Base-by-base conservation (phyloP, 1,284 basidiomycete species). In the Ustilago nuda region DNA sequence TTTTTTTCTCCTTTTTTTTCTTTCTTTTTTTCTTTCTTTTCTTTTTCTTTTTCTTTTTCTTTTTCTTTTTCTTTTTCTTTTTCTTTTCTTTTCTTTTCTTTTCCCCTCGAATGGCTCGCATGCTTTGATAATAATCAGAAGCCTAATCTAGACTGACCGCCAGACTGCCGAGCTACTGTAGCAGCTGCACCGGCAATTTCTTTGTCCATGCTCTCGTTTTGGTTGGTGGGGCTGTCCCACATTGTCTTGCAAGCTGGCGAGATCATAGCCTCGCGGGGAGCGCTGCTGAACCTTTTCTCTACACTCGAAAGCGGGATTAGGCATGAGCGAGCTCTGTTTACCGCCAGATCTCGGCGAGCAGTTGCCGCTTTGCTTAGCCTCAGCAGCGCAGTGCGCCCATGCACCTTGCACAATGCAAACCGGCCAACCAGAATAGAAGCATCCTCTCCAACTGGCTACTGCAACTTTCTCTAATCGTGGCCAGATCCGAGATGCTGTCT, bases 71-170 rank as follows among this genome's bases (percentile, higher is more conserved):
- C 43, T 35, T 54, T 33, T 15, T 35, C 43, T 35, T 54, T 33
- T 15, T 35, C 43, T 36, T 35, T 54, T 33, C 2, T 35, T 43
- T 15, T 35, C 41, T 27, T 27, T 27, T 27, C 23, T 27, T 27
- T 15, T 41, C 39, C 39, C 23, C 37, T 46, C 45, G 48, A 39
- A 19, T 27, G 11, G 19, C 19, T 59, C 39, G 39, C 39, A 13
- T 41, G 66, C 56, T 69, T 69, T 69, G 66, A 63, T 69, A 69
- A 68, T 68, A 37, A 45, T 60, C 39, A 12, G 32, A 27, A 46
- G 33, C 46, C 43, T 46, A 45, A 48, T 53, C 39, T 12, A 4
- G 41, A 23, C 11, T 39, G 39, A 41, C 39, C 39, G 39, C 50
- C 35, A 6, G 33, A 37, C 27, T 32, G 46, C 48, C 33, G 8